Base-by-base conservation (phyloP, 306 rosid genomes). In the Castanopsis chinensis region DNA sequence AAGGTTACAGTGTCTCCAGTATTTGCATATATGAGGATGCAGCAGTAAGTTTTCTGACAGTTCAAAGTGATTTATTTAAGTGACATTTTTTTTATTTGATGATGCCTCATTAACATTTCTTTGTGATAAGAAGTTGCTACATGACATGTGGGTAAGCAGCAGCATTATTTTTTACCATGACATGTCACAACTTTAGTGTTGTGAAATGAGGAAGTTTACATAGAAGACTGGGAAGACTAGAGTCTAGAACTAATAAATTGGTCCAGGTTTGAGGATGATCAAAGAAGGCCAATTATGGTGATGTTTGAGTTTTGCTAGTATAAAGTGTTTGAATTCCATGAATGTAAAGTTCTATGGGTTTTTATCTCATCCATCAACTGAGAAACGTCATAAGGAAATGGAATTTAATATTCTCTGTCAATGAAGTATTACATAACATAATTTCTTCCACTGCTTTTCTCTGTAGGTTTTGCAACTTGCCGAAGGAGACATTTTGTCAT, bases 1-100 rank as follows among this genome's bases (percentile, higher is more conserved):
- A 95, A 76, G 93, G 94, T 18, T 85, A 65, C 77, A 75, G 87
- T 33, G 88, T 92, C 80, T 90, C 94, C 58, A 19, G 80, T 85
- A 88, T 95, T 58, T 69, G 78, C 73, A 67, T 92, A 55, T 95
- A 88, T 54, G 95, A 94, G 17, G 97, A 94, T 78, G 91, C 91
- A 72, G 97, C 91, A 11, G 97, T 92, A 91, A 95, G 99, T 87
- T 84, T 73, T 65, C 79, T 72, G 71, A 78, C 57, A 69, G 79
- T 73, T 69, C 51, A 64, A 65, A 55, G 32, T 59, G 71, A 70
- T 81, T 75, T 72, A 20, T 61, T 75, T 21, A 82, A 21, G 69
- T 33, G 55, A 61, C 82, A 64, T 65, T 4, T 27, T 28, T 7
- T 75, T 37, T 23, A 35, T 53, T 73, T 74, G 75, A 79, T 49